A percentile compares a stretch with the other conserved stretches of the same genome.
These are phyloP conservation scores for Candolleomyces eurysporus DNA, from an alignment of 768 basidiomycete genomes.

Conservation along the genomic window DNA sequence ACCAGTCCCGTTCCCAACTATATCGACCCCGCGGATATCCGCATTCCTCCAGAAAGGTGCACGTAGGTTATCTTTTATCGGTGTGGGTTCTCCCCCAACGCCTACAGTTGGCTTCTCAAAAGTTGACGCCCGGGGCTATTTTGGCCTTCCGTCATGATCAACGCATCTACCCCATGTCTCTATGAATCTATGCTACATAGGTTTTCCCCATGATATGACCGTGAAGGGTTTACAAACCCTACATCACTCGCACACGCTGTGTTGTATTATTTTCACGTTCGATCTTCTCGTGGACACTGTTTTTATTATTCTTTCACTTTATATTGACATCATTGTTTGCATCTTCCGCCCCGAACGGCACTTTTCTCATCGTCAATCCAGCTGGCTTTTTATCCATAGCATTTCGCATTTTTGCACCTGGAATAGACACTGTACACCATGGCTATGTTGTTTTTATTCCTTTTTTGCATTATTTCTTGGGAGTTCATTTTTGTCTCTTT, in stretches of 20 bases:
- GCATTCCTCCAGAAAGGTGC: slow-evolving; percentile 60
- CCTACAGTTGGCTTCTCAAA: slow-evolving; percentile 82
- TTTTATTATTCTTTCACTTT: neutral
- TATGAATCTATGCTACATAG: slow-evolving; percentile 3
- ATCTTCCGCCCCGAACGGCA: neutral
- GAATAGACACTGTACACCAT: neutral
- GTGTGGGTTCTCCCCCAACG: slow-evolving; percentile 61
- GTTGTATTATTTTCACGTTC: neutral
- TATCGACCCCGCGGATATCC: slow-evolving; percentile 67
- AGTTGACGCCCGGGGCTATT: slow-evolving; percentile 81
- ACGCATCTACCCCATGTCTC: neutral
- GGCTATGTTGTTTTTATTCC: neutral
- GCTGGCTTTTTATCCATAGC: slow-evolving; percentile 4
- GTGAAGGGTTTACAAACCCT: neutral
- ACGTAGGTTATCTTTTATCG: slow-evolving; percentile 72
- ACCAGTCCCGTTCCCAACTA: slow-evolving; percentile 52
- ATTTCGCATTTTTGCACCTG: neutral
- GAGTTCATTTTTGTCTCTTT: neutral
- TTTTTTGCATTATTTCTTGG: neutral
- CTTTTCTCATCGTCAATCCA: slow-evolving; percentile 1
- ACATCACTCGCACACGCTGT: neutral
- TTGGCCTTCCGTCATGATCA: slow-evolving; percentile 44
- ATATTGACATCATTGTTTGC: neutral
- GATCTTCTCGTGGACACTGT: neutral
- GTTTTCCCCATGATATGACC: neutral